Evolutionary conservation across 2,329 filamentous ascomycete species (phyloP).

Genomic region (Emmonsiellopsis sp.): DNA sequence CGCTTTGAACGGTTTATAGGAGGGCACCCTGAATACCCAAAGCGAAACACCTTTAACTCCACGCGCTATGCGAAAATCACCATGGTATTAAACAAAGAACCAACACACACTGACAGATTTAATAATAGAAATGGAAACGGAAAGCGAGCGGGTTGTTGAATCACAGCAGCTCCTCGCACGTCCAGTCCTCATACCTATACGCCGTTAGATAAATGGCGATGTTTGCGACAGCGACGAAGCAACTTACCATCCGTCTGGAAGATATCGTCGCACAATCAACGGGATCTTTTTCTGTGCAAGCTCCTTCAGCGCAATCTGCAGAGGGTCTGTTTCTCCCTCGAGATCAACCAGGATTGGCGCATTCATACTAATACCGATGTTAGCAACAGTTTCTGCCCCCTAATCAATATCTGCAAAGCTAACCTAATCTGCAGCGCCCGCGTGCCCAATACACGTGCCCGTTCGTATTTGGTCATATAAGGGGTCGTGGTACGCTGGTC

Average conservation of each 20-base stretch:
- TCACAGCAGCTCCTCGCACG: constrained; percentile 82
- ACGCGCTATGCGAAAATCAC: constrained; percentile 11
- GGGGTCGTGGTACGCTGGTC: constrained; percentile 86
- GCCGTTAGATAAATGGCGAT: not conserved
- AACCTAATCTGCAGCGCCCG: constrained; percentile 93
- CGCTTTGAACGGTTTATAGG: not conserved
- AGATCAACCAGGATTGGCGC: constrained; percentile 93
- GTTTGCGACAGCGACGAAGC: not conserved
- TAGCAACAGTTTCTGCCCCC: constrained; percentile 12
- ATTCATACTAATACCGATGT: constrained; percentile 63
- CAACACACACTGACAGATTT: not conserved
- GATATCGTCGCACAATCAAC: constrained; percentile 84
- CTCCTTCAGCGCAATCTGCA: constrained; percentile 97
- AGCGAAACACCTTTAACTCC: constrained; percentile 9
- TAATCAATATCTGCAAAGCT: constrained; percentile 18
- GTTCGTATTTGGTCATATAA: constrained; percentile 99
- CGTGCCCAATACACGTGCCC: constrained; percentile 84
- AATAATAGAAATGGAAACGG: not conserved
- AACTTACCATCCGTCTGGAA: constrained; percentile 90
- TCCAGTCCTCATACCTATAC: constrained; percentile 95
- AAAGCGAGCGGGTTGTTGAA: not conserved
- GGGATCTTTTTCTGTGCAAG: constrained; percentile 98
- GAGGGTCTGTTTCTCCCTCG: constrained; percentile 92
- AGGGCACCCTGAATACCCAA: not conserved
- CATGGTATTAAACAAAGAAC: not conserved